Evolutionary conservation across 1,139 yeast genomes (phyloP), one percentile per base, ranked within the genome.

Genomic region (Candida pseudoviswanathii): DNA sequence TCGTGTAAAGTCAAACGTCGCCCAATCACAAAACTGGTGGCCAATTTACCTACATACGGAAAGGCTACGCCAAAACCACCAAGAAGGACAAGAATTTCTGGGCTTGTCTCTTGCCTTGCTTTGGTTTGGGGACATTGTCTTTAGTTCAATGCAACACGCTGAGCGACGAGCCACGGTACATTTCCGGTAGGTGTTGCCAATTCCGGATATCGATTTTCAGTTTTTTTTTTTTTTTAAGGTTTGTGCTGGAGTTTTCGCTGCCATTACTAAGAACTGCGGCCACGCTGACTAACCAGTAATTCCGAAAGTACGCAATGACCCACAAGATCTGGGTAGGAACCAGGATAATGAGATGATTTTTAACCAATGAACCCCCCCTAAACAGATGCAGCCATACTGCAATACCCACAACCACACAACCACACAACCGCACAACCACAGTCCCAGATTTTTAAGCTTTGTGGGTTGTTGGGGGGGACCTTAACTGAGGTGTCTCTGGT

Each of bases 221-320:
- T 32, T 32, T 37, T 32, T 25, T 25, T 39, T 32, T 25, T 24
- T 27, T 29, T 26, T 26, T 11, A 7, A 3, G 31, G 4, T 16
- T 16, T 16, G 16, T 16, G 16, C 16, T 16, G 16, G 16, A 16
- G 16, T 16, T 16, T 5, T n/a, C 32, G 11, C 27, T 5, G 9
- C 32, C 26, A 40, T 40, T 40, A 40, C 34, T 40, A 40, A 36
- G 25, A 29, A 25, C 34, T 29, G 43, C n/a, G 26, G 33, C 24
- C 31, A 11, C 29, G 42, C 42, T 40, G 29, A 40, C 34, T 27
- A 40, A 40, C 31, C 43, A 22, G 3, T 5, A 11, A 34, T 34
- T 34, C 24, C 25, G 24, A 11, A 3, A 16, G 24, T 16, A 11
- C 38, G 8, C 16, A 34, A 34, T 36, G 10, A 10, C 24, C 24